Percentiles rank a stretch among this genome's conserved stretches.
phyloP scores from a whole-genome alignment of 176 grass and related monocot species.

The Alopecurus myosuroides region DNA sequence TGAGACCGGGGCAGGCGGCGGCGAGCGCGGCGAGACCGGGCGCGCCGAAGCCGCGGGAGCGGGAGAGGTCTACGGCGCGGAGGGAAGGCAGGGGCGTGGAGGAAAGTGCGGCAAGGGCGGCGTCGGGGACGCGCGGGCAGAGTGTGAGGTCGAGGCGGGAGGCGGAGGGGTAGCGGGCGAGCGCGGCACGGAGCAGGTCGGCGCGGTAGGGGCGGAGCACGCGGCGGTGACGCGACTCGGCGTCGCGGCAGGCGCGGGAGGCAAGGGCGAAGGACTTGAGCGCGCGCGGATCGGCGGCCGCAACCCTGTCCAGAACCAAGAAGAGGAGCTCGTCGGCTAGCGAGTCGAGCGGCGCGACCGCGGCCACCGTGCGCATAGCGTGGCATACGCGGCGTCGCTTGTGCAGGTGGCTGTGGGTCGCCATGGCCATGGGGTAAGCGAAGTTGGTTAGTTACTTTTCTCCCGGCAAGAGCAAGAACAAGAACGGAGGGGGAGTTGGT shows the following conservation, averaged over 20 bases:
- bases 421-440: neutral
- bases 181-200: constrained; percentile 39
- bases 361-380: neutral
- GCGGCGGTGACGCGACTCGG: constrained; percentile 73
- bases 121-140: constrained; percentile 55
- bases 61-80: constrained; percentile 61
- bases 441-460: neutral
- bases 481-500: neutral
- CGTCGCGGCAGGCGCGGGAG: constrained; percentile 62
- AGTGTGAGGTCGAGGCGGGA: constrained; percentile 59
- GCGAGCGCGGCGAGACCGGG: constrained; percentile 45
- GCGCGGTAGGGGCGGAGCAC: constrained; percentile 57
- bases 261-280: constrained; percentile 74
- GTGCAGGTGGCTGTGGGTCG: neutral
- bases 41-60: constrained; percentile 51
- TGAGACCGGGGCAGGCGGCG: constrained; percentile 27
- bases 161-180: constrained; percentile 44
- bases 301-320: constrained; percentile 59
- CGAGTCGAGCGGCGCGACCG: constrained; percentile 3
- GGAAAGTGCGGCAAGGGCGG: constrained; percentile 19
- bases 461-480: neutral
- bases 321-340: constrained; percentile 77
- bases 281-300: constrained; percentile 38
- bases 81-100: neutral
- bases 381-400: constrained; percentile 17